Base-by-base conservation (phyloP, 805 yeast species). In the Starmera quercuum region DNA sequence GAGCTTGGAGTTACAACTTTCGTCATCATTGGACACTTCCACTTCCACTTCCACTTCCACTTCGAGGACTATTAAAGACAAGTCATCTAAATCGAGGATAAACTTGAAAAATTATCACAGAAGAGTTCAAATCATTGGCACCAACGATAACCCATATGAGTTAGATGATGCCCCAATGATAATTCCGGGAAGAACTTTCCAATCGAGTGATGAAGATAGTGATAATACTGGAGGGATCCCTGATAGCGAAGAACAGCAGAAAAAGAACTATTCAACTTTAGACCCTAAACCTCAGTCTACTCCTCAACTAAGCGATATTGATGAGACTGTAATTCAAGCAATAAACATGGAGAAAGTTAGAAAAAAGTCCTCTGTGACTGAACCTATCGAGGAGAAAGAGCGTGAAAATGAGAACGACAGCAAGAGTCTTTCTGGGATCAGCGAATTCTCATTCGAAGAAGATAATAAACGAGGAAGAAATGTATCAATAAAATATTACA, bases 401-500 rank as follows among this genome's bases (percentile, higher is more conserved):
- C 15, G 23, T 13, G 33, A 27, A 4, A 20, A 36, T 12, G 38
- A 34, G 20, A 47, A 37, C n/a, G 51, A 38, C 12, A 46, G 46
- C 1, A 58, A 55, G 29, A 39, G 35, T 13, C 35, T 48, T 4
- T 56, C 61, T 3, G 42, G 41, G 7, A 46, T 36, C 12, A 54
- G 60, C 32, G 51, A 60, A 34, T 75, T 73, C 41, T 74, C 80
- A 1, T 75, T 75, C 41, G 75, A 71, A 31, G 59, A 61, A 28
- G 65, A 62, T 13, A 56, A 53, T 2, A 43, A 54, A 7, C 63
- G 69, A n/a, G 75, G 73, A 4, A 58, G 81, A 39, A 71, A 73
- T 34, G 58, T 71, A 2, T 73, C 80, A 0, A 64, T 69, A 16
- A 67, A 71, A 37, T 74, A 73, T 47, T 74, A 75, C 47, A 69